Evolutionary conservation across 2,329 filamentous ascomycete species (phyloP).

Genomic region (Colletotrichum sp.): DNA sequence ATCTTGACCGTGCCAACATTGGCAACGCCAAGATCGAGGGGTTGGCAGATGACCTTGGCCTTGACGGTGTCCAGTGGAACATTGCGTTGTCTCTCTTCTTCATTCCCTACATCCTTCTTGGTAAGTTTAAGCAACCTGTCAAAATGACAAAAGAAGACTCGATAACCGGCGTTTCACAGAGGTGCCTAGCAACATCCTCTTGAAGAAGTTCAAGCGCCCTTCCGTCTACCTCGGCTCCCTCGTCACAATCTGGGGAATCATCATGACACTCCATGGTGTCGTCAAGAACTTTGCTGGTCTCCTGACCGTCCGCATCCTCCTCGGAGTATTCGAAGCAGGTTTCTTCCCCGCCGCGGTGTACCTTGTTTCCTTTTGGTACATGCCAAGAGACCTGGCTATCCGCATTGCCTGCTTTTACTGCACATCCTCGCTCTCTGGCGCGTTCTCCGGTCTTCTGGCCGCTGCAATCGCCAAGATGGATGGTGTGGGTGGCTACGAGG

Average conservation of each 20-base stretch:
- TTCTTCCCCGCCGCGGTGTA: slow-evolving; percentile 34
- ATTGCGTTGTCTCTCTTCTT: slow-evolving; percentile 64
- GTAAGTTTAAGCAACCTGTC: background rate
- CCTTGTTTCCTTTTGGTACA: slow-evolving; percentile 33
- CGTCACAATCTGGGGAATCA: slow-evolving; percentile 55
- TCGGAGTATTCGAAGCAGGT: slow-evolving; percentile 35
- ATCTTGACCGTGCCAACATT: slow-evolving; percentile 60
- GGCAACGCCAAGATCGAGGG: slow-evolving; percentile 56
- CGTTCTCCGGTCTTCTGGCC: slow-evolving; percentile 67
- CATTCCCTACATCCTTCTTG: slow-evolving; percentile 65
- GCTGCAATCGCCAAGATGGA: slow-evolving; percentile 64
- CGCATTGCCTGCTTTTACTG: slow-evolving; percentile 33
- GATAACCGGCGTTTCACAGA: slow-evolving; percentile 36
- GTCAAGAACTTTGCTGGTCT: slow-evolving; percentile 32
- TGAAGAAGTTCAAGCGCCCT: slow-evolving; percentile 65
- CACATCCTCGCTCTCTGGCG: slow-evolving; percentile 45
- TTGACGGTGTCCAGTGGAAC: slow-evolving; percentile 63
- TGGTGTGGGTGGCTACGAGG: slow-evolving; percentile 50
- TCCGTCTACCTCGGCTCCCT: slow-evolving; percentile 69
- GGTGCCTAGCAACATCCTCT: slow-evolving; percentile 66
- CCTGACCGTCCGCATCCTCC: slow-evolving; percentile 31
- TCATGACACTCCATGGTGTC: slow-evolving; percentile 30
- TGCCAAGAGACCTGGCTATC: slow-evolving; percentile 28
- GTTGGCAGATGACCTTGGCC: slow-evolving; percentile 37
- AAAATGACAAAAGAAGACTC: no score